These are phyloP conservation scores for Aureobasidium leucospermi DNA, from an alignment of 2,329 filamentous ascomycete genomes.

Conservation along the genomic window DNA sequence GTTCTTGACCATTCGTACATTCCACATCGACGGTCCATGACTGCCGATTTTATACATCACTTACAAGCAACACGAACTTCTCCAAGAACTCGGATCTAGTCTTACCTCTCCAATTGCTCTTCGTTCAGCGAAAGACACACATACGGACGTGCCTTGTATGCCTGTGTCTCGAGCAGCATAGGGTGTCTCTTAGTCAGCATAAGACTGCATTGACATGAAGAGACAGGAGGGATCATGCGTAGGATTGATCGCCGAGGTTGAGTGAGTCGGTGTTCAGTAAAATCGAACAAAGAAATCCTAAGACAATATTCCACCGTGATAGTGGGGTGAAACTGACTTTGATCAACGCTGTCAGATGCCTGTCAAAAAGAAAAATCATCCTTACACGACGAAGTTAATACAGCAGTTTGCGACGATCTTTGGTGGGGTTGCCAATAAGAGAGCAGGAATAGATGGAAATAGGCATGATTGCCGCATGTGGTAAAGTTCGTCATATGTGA, in stretches of 20 bases:
- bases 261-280: background rate
- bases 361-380: background rate
- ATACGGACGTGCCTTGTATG: background rate
- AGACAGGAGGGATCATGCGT: background rate
- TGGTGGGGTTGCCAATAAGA: background rate
- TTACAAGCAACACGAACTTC: too few relatives aligned
- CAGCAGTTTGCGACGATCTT: background rate
- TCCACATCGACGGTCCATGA: too few relatives aligned
- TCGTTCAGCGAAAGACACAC: background rate
- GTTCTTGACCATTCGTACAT: too few relatives aligned
- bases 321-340: background rate
- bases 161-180: background rate
- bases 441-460: background rate
- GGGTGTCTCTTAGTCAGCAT: background rate
- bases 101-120: background rate
- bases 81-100: too few relatives aligned
- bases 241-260: background rate
- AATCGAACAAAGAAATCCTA: background rate
- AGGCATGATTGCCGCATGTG: background rate
- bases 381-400: background rate
- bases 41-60: too few relatives aligned
- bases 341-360: background rate
- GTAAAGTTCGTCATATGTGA: background rate
- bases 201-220: background rate
- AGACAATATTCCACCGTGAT: constrained; percentile 1